Evolutionary conservation across 129 eudicot species (phyloP).

Genomic region (Pseudognaphalium luteoalbum): DNA sequence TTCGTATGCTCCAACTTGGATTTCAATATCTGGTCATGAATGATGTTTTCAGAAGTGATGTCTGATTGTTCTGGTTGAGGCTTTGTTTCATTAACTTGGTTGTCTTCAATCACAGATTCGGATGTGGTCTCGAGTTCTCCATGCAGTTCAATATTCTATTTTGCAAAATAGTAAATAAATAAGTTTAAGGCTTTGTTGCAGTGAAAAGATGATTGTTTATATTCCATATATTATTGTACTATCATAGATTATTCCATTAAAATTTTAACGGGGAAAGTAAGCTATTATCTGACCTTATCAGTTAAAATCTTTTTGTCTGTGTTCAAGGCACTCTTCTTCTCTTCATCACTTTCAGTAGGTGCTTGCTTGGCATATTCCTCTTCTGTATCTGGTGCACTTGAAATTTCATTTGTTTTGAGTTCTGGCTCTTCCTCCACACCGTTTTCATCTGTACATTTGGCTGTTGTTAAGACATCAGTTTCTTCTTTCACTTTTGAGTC

Average conservation of each 20-base stretch:
- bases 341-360: slow-evolving; percentile 6
- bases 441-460: slow-evolving; percentile 10
- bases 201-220: not conserved
- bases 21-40: slow-evolving; percentile 10
- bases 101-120: slow-evolving; percentile 11
- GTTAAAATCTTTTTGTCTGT: slow-evolving; percentile 16
- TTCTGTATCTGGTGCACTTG: slow-evolving; percentile 23
- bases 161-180: slow-evolving; percentile 7
- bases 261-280: not conserved
- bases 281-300: slow-evolving; percentile 16
- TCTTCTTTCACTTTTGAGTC: slow-evolving; percentile 27
- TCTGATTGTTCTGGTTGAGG: slow-evolving; percentile 22
- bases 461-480: slow-evolving; percentile 8
- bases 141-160: slow-evolving; percentile 20
- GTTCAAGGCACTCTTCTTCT: not conserved
- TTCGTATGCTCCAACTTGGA: slow-evolving; percentile 15
- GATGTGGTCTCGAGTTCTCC: slow-evolving; percentile 25
- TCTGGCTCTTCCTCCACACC: slow-evolving; percentile 5
- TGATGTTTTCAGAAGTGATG: slow-evolving; percentile 25
- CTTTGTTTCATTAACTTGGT: slow-evolving; percentile 15
- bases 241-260: not conserved
- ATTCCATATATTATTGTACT: not conserved
- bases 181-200: not conserved
- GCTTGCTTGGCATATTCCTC: slow-evolving; percentile 7
- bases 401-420: slow-evolving; percentile 7